Evolutionary conservation across 148 eudicot genomes (phyloP).

Genomic region (Cornus kousa): DNA sequence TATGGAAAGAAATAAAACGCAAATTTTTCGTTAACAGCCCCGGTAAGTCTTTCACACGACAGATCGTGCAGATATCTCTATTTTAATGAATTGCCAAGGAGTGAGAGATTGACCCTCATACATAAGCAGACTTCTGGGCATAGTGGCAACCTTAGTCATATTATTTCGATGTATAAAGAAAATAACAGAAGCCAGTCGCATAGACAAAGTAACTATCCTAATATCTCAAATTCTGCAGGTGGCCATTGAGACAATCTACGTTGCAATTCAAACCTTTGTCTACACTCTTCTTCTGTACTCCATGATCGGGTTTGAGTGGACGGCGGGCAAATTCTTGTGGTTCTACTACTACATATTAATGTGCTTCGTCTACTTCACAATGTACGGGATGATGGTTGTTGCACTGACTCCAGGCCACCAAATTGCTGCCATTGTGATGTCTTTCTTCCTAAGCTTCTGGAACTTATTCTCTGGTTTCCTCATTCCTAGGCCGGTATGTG

Average conservation of each 20-base stretch:
- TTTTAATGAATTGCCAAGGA: too few relatives aligned
- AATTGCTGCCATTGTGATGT: conserved; percentile 49
- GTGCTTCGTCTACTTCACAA: conserved; percentile 60
- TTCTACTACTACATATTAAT: conserved; percentile 59
- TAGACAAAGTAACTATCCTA: background rate
- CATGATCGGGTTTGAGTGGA: conserved; percentile 80
- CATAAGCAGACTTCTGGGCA: too few relatives aligned
- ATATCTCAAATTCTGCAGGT: conserved; percentile 36
- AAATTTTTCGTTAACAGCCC: background rate
- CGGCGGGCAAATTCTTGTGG: conserved; percentile 37
- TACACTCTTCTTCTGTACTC: conserved; percentile 54
- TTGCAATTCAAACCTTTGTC: conserved; percentile 36
- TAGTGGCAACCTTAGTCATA: background rate
- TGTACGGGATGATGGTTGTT: conserved; percentile 78
- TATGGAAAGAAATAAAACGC: background rate
- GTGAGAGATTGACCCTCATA: too few relatives aligned
- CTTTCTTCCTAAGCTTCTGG: conserved; percentile 75
- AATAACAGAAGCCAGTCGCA: background rate
- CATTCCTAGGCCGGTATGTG: conserved; percentile 54
- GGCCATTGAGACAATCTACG: conserved; percentile 53
- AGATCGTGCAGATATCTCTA: too few relatives aligned
- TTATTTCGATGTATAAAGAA: background rate
- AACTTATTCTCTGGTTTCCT: conserved; percentile 75
- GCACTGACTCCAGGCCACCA: conserved; percentile 64
- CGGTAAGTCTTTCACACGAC: too few relatives aligned